phyloP scores from a whole-genome alignment of 1,284 basidiomycete genomes.

The Peniophora sp. region DNA sequence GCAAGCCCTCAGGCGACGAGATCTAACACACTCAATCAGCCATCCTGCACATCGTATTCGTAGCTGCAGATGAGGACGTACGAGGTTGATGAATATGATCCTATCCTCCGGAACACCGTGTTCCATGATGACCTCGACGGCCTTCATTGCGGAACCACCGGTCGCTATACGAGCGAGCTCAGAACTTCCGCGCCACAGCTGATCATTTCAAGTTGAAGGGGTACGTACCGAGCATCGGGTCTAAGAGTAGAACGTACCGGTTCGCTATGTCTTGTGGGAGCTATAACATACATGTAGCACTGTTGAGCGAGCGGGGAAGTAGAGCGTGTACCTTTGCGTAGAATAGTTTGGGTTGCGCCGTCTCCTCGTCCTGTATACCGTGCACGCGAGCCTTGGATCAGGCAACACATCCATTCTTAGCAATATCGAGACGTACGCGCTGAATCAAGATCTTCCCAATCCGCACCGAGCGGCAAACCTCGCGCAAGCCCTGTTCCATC shows the following conservation, averaged over 20 bases:
- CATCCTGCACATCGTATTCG: background rate
- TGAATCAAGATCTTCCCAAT: slow-evolving; percentile 95
- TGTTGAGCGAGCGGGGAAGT: background rate
- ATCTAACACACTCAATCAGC: too few species aligned
- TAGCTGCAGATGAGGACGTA: too few species aligned
- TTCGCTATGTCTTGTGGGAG: slow-evolving; percentile 89
- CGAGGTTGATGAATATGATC: slow-evolving; percentile 96
- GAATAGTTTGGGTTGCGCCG: slow-evolving; percentile 83
- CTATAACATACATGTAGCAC: slow-evolving; percentile 27
- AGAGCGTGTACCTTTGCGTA: slow-evolving; percentile 59
- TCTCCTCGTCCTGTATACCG: slow-evolving; percentile 77
- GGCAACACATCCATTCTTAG: slow-evolving; percentile 1
- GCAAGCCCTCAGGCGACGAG: slow-evolving; percentile 87
- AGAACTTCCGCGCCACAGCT: background rate
- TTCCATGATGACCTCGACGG: slow-evolving; percentile 88
- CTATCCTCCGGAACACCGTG: slow-evolving; percentile 85
- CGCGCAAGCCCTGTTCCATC: slow-evolving; percentile 91
- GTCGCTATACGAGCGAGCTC: slow-evolving; percentile 55
- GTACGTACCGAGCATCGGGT: slow-evolving; percentile 92
- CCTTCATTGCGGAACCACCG: slow-evolving; percentile 96
- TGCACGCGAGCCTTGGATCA: slow-evolving; percentile 1
- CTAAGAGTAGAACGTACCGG: slow-evolving; percentile 90
- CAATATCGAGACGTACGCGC: slow-evolving; percentile 43
- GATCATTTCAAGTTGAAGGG: background rate
- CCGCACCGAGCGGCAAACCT: slow-evolving; percentile 87